Evolutionary conservation across 352 stramenopile genomes (phyloP).

Genomic region (Pythium dissotocum): DNA sequence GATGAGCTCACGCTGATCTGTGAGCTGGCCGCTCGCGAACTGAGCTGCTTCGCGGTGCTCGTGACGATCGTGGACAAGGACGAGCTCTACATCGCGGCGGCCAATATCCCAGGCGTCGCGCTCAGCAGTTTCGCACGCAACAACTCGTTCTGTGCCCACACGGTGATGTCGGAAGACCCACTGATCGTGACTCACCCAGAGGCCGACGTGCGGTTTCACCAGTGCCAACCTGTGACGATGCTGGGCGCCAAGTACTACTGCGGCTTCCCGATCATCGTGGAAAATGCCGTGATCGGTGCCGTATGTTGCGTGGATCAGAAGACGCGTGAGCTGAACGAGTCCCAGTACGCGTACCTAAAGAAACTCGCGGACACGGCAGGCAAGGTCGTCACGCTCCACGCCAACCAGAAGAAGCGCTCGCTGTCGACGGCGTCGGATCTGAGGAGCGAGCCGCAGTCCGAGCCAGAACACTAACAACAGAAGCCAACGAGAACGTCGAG

Average conservation of each 20-base stretch:
- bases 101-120: slow-evolving; percentile 38
- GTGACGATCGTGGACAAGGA: slow-evolving; percentile 63
- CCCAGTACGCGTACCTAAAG: slow-evolving; percentile 32
- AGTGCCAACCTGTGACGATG: slow-evolving; percentile 27
- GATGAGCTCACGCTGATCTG: slow-evolving; percentile 77
- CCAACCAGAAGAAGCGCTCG: slow-evolving; percentile 13
- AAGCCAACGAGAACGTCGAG: no score
- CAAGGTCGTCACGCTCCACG: slow-evolving; percentile 43
- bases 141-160: slow-evolving; percentile 65
- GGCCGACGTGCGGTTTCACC: slow-evolving; percentile 69
- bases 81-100: slow-evolving; percentile 51
- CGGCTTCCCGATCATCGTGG: slow-evolving; percentile 58
- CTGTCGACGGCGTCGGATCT: slow-evolving; percentile 1
- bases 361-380: slow-evolving; percentile 48
- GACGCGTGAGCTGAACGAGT: slow-evolving; percentile 25
- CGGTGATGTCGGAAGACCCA: slow-evolving; percentile 57
- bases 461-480: not conserved
- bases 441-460: not conserved
- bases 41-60: slow-evolving; percentile 53
- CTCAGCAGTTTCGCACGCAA: slow-evolving; percentile 47
- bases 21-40: slow-evolving; percentile 50
- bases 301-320: slow-evolving; percentile 43
- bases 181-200: slow-evolving; percentile 61
- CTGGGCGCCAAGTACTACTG: slow-evolving; percentile 72
- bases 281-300: slow-evolving; percentile 52